Evolutionary conservation across 345 rosid genomes (phyloP).

Genomic region (Eutrema heterophyllum): DNA sequence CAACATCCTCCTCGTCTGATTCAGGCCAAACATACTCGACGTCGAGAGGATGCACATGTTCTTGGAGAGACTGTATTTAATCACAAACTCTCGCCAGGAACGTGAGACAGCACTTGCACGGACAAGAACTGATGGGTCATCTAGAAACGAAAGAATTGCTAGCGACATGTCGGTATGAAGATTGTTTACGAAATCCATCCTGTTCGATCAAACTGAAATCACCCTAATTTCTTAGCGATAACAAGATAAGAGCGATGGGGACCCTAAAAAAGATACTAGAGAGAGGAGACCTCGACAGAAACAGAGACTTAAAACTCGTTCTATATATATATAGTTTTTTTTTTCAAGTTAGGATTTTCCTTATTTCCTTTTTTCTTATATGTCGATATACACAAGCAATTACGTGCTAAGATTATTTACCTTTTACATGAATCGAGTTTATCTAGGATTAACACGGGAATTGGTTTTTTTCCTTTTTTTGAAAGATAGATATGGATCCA

Average conservation of each 20-base stretch:
- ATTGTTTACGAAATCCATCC: slow-evolving; percentile 47
- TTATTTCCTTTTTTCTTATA: too few relatives aligned
- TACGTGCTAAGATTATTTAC: too few relatives aligned
- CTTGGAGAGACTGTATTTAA: slow-evolving; percentile 45
- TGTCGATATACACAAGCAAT: too few relatives aligned
- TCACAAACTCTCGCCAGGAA: slow-evolving; percentile 55
- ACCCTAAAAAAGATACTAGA: neutral
- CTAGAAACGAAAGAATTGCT: slow-evolving; percentile 47
- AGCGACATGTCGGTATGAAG: slow-evolving; percentile 45
- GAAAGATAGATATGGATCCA: too few relatives aligned
- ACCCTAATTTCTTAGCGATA: neutral
- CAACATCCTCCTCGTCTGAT: slow-evolving; percentile 45
- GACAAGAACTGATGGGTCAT: slow-evolving; percentile 64
- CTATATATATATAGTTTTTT: too few relatives aligned
- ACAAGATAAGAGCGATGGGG: slow-evolving; percentile 7
- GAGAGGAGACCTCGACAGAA: neutral
- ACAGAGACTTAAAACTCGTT: too few relatives aligned
- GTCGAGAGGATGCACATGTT: slow-evolving; percentile 46
- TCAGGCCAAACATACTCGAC: slow-evolving; percentile 40
- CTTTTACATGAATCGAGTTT: too few relatives aligned
- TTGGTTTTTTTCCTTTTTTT: too few relatives aligned
- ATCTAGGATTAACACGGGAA: too few relatives aligned
- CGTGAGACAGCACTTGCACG: slow-evolving; percentile 64
- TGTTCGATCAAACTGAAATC: neutral
- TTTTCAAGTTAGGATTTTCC: too few relatives aligned